phyloP scores from a whole-genome alignment of 805 yeast genomes.

The Saccharomycopsis schoenii region DNA sequence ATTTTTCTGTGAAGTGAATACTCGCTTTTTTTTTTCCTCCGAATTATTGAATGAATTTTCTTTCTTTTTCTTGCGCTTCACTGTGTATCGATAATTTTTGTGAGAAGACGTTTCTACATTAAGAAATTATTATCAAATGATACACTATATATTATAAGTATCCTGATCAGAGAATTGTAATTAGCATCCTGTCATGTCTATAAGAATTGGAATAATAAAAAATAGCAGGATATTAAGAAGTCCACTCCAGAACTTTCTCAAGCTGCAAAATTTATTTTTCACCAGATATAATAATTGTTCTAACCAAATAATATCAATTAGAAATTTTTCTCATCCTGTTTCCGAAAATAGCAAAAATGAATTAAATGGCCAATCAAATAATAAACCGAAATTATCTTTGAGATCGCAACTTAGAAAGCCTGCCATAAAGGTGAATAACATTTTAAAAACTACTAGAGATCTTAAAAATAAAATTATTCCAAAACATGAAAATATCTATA shows the following conservation, averaged over 20 bases:
- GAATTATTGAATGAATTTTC: background rate
- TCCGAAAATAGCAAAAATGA: background rate
- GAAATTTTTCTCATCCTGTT: background rate
- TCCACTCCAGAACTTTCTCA: background rate
- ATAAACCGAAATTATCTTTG: background rate
- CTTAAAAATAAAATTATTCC: slow-evolving; percentile 25
- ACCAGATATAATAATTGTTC: background rate
- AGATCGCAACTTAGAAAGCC: background rate
- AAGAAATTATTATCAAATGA: background rate
- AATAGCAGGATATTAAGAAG: background rate
- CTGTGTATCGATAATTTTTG: background rate
- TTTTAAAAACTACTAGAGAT: slow-evolving; percentile 16
- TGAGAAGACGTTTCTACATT: background rate
- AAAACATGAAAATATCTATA: slow-evolving; percentile 54
- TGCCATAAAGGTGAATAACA: background rate
- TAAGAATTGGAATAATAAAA: background rate
- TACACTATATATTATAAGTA: too few species aligned
- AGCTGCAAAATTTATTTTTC: background rate
- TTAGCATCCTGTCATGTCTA: background rate
- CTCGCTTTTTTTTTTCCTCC: background rate
- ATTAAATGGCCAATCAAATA: background rate
- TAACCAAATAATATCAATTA: background rate
- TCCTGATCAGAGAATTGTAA: too few species aligned
- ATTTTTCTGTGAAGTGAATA: too few species aligned
- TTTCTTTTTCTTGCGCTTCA: background rate